Base-by-base conservation (phyloP, 2,329 filamentous ascomycete genomes). In the Aspergillus floridensis region DNA sequence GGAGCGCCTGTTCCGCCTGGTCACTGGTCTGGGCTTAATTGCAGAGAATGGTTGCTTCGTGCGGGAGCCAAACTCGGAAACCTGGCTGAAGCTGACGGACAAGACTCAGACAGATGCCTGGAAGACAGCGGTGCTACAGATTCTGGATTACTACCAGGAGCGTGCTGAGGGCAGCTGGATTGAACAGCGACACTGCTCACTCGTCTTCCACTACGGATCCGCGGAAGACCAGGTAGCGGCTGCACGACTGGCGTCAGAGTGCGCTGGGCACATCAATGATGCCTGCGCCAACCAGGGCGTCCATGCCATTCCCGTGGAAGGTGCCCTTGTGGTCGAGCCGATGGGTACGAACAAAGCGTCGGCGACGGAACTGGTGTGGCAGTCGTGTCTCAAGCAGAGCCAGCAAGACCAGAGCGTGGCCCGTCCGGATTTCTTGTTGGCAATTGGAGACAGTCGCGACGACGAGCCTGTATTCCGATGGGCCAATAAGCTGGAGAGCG, bases 11-110 rank as follows among this genome's bases (percentile, higher is more conserved):
- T 97, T 98, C 81, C 88, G 88, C 55, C 86, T 89, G 24, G 89
- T 97, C 1, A 89, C 91, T 5, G 89, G 89, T 61, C 80, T 97
- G 3, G 95, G 95, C 2, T 81, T 98, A 4, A 96, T 98, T 64
- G 93, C 93, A 0, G 93, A 98, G 77, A 97, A 96, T 65, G 93
- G 93, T 2, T 96, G 91, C 73, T 98, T 96, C 76, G 80, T 97
- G 59, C 91, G 90, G 66, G 85, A 91, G 63, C 86, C 85, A 49
- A 84, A 86, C 21, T 82, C 80, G 16, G 83, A 85, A 24, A 82
- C 84, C 38, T 98, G 95, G 95, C 85, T 84, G 2, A 87, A 89
- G 63, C 88, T 96, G 76, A 87, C 89, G 2, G 88, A 96, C 71
- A 81, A 85, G 1, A 81, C 85, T 2, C 84, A 88, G 66, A 89